phyloP scores from a whole-genome alignment of 1,284 basidiomycete species.

The Thecaphora frezii region DNA sequence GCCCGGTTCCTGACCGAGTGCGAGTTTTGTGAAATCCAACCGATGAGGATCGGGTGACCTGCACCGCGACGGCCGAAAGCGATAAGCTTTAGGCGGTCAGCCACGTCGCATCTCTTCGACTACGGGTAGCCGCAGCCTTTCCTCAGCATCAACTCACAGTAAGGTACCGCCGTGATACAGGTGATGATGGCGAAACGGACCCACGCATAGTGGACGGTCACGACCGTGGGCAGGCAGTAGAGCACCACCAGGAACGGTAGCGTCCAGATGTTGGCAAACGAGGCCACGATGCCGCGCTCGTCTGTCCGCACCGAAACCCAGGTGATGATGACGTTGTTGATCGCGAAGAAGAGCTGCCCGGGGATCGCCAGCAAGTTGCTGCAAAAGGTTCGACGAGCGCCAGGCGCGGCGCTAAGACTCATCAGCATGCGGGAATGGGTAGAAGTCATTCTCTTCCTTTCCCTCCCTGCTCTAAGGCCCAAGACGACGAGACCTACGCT shows the following conservation, averaged over 20 bases:
- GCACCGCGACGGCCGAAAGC: neutral
- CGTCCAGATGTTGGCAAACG: conserved; percentile 10
- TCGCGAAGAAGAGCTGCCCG: conserved; percentile 5
- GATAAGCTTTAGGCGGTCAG: too few species aligned
- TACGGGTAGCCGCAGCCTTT: too few species aligned
- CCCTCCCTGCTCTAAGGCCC: too few species aligned
- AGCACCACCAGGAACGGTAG: conserved; percentile 15
- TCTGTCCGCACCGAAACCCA: conserved; percentile 8
- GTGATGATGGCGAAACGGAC: conserved; percentile 29
- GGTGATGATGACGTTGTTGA: conserved; percentile 12
- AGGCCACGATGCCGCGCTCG: conserved; percentile 8
- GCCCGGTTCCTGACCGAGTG: conserved; percentile 37
- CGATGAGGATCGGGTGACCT: conserved; percentile 25
- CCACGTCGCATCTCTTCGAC: too few species aligned
- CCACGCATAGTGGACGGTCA: conserved; percentile 15
- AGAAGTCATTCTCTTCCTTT: too few species aligned
- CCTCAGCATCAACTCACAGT: conserved; percentile 10
- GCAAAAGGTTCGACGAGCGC: neutral
- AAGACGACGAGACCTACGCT: neutral
- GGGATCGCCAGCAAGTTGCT: conserved; percentile 25
- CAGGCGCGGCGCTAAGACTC: too few species aligned
- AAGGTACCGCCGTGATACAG: conserved; percentile 24
- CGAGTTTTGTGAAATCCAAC: conserved; percentile 21
- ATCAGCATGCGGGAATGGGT: too few species aligned
- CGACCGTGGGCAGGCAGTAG: conserved; percentile 3